Conservation (phyloP, 768 basidiomycete genomes). For the Suillus variegatus region DNA sequence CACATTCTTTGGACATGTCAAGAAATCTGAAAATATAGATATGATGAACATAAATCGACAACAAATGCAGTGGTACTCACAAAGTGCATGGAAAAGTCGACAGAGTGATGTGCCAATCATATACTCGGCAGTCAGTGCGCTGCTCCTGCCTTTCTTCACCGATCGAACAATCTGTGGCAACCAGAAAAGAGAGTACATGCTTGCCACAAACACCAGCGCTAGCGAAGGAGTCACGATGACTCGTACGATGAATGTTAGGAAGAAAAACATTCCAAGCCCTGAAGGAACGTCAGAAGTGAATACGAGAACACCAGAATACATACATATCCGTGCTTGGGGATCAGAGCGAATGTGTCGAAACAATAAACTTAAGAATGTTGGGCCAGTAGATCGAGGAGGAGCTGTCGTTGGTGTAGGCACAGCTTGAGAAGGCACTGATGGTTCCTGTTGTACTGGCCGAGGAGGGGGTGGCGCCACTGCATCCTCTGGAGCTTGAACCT, state of each 20-base stretch:
- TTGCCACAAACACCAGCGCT: constrained; percentile 62
- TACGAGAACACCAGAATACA: constrained; percentile 23
- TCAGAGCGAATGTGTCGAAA: constrained; percentile 64
- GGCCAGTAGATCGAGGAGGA: constrained; percentile 17
- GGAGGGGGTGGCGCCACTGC: constrained; percentile 33
- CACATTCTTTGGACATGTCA: constrained; percentile 84
- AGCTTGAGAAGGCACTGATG: constrained; percentile 14
- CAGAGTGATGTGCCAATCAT: constrained; percentile 75
- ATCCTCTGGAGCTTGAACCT: constrained; percentile 82
- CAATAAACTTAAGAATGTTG: constrained; percentile 48
- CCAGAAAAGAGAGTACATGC: constrained; percentile 83
- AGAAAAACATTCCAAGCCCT: constrained; percentile 72
- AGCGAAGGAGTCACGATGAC: constrained; percentile 69
- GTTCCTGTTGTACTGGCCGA: constrained; percentile 14
- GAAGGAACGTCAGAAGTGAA: constrained; percentile 12
- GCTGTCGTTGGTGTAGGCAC: constrained; percentile 23
- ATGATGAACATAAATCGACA: constrained; percentile 3
- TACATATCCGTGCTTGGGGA: constrained; percentile 73
- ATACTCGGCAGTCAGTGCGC: constrained; percentile 70
- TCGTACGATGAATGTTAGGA: constrained; percentile 71
- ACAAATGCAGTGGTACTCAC: constrained; percentile 46
- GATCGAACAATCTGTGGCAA: constrained; percentile 82
- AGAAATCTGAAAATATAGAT: constrained; percentile 58
- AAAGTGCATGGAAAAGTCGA: constrained; percentile 69
- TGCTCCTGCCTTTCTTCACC: constrained; percentile 64